Percentiles rank a stretch among this genome's conserved stretches.
These are phyloP conservation scores for Dipteronia dyeriana DNA, from an alignment of 345 rosid genomes.

Conservation along the genomic window DNA sequence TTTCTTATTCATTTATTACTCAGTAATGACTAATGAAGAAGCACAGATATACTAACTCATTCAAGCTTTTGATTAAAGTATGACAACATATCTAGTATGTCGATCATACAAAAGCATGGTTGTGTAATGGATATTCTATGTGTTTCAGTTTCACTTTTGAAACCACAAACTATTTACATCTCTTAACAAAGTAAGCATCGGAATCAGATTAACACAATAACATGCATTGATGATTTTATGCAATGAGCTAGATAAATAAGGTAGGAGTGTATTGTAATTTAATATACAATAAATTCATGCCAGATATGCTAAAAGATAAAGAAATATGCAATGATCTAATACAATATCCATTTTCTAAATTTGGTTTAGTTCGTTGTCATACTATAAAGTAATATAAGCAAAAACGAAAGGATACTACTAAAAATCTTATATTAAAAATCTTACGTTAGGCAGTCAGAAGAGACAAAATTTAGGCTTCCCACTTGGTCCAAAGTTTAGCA, in stretches of 20 bases:
- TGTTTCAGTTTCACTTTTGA: not conserved
- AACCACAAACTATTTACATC: not conserved
- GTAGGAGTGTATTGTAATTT: not conserved
- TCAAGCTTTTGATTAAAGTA: not conserved
- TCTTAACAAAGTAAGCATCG: not conserved
- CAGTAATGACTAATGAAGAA: too few species aligned
- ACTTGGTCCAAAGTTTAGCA: constrained; percentile 79
- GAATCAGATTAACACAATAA: too few species aligned
- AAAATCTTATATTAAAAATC: constrained; percentile 24
- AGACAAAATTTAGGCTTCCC: constrained; percentile 87
- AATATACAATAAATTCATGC: not conserved
- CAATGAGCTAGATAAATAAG: too few species aligned
- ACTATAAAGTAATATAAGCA: not conserved
- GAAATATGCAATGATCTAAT: not conserved
- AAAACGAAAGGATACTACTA: not conserved
- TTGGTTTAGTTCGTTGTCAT: constrained; percentile 1
- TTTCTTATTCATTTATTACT: not conserved
- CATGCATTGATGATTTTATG: not conserved
- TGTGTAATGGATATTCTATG: not conserved
- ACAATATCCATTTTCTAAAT: not conserved
- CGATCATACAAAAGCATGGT: not conserved
- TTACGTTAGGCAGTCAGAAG: constrained; percentile 74
- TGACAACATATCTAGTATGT: not conserved
- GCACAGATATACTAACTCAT: too few species aligned
- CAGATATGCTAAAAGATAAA: not conserved